Evolutionary conservation across 1,284 basidiomycete species (phyloP).

Genomic region (Coriolopsis trogii): DNA sequence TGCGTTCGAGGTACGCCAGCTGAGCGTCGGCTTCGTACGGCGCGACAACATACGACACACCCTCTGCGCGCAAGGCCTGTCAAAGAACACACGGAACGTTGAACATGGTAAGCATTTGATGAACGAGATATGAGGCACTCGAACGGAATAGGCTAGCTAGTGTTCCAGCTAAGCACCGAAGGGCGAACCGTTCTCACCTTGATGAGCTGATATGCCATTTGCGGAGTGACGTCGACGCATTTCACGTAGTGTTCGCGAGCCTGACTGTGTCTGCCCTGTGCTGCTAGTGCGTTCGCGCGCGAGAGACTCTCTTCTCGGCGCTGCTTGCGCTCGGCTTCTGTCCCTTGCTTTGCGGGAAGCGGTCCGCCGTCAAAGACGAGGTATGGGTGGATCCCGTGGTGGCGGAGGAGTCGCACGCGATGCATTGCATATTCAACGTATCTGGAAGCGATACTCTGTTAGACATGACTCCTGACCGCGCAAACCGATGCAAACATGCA

Average conservation of each 20-base stretch:
- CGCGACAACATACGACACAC: conserved; percentile 87
- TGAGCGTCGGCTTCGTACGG: conserved; percentile 99
- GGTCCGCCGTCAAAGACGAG: conserved; percentile 97
- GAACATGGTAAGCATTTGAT: too few relatives aligned
- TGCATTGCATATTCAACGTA: conserved; percentile 98
- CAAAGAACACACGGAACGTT: not conserved
- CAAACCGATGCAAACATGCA: conserved; percentile 4
- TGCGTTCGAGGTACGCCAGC: conserved; percentile 88
- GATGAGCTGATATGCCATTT: conserved; percentile 97
- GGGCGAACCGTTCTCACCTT: conserved; percentile 66
- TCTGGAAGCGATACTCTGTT: conserved; percentile 43
- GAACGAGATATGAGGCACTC: conserved; percentile 2
- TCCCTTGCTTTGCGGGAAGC: conserved; percentile 91
- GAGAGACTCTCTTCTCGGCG: conserved; percentile 69
- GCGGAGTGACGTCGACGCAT: conserved; percentile 93
- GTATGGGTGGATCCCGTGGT: conserved; percentile 87
- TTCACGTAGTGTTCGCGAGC: conserved; percentile 91
- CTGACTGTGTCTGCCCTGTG: conserved; percentile 77
- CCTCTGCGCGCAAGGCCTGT: conserved; percentile 83
- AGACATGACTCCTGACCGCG: conserved; percentile 10
- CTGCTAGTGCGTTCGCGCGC: conserved; percentile 71
- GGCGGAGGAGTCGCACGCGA: conserved; percentile 82
- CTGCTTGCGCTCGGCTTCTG: conserved; percentile 82
- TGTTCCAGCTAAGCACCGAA: conserved; percentile 17
- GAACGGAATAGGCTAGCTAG: conserved; percentile 13